Base-by-base conservation (phyloP, 2,329 filamentous ascomycete species). In the Neurospora sp. region DNA sequence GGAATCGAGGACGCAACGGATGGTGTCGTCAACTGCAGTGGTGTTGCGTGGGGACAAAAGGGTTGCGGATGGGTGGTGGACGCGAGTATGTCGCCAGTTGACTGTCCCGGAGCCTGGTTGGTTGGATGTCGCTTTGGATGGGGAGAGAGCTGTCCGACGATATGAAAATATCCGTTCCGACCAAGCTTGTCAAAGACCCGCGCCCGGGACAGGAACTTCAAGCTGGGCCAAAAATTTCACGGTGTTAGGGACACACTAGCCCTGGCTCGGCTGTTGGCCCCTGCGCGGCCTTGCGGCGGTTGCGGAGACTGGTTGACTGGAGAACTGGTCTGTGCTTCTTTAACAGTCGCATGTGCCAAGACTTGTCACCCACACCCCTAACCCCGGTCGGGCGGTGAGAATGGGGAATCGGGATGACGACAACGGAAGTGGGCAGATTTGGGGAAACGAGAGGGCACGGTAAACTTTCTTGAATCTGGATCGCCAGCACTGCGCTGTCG, bases 141-240 rank as follows among this genome's bases (percentile, higher is more conserved):
- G 23, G 46, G 52, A 33, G 52, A 62, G 52, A 62, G 52, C 52
- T 62, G 52, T 62, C 52, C 52, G 52, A 62, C 52, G 15, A 62
- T 62, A 62, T 62, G 52, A 62, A 62, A 62, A 62, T 62, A 62
- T 62, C 52, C 52, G 52, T 62, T 62, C 52, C 52, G 52, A 62
- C 67, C 67, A 67, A 72, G 40, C 67, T 68, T 69, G 68, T 70
- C 70, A 69, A 72, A 72, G 70, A 62, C 52, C 52, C 52, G 52
- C 52, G 52, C 41, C 67, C 67, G 41, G 67, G 41, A 52, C 67
- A 52, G 43, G 52, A 52, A 68, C 41, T 43, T 39, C 38, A 66
- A 73, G 72, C 72, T 72, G 67, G 74, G 69, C 74, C 74, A 76
- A 75, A 76, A 76, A 76, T 75, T 76, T 76, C 74, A 70, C 69